Evolutionary conservation across 2,329 filamentous ascomycete species (phyloP).

Genomic region (Ophiostoma perfectum): DNA sequence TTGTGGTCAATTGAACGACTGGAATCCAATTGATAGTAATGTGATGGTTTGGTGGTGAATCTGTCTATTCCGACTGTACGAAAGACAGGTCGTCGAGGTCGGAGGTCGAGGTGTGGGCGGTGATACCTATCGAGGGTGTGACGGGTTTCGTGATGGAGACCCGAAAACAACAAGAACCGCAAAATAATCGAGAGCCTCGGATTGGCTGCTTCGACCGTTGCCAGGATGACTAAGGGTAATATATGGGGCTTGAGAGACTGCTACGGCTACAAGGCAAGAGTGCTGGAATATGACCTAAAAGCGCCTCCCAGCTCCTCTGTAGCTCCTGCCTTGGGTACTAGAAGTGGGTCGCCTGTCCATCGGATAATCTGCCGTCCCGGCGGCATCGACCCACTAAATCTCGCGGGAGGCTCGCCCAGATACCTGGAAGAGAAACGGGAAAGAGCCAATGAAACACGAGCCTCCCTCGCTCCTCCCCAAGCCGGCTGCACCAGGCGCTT

Average conservation of each 20-base stretch:
- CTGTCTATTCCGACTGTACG: constrained; percentile 7
- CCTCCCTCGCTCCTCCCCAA: constrained; percentile 1
- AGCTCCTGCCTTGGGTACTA: not conserved
- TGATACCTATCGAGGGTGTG: constrained; percentile 10
- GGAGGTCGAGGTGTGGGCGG: constrained; percentile 15
- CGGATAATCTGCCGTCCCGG: not conserved
- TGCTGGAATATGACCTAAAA: not conserved
- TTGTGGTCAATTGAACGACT: constrained; percentile 25
- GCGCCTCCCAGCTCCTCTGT: not conserved
- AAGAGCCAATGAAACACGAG: constrained; percentile 17
- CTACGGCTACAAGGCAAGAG: not conserved
- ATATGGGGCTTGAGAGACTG: not conserved
- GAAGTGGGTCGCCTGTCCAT: not conserved
- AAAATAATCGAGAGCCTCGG: constrained; percentile 26
- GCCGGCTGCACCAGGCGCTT: constrained; percentile 2
- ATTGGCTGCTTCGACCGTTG: constrained; percentile 22
- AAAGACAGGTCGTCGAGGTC: constrained; percentile 15
- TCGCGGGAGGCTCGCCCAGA: constrained; percentile 17
- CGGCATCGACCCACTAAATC: not conserved
- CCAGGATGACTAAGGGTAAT: not conserved
- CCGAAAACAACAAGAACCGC: constrained; percentile 15
- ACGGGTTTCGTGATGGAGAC: constrained; percentile 8
- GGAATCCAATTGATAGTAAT: constrained; percentile 16
- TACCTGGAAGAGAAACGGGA: not conserved
- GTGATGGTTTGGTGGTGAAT: not conserved